Base-by-base conservation (phyloP, 2,329 filamentous ascomycete species). In the Aspergillus unguis region DNA sequence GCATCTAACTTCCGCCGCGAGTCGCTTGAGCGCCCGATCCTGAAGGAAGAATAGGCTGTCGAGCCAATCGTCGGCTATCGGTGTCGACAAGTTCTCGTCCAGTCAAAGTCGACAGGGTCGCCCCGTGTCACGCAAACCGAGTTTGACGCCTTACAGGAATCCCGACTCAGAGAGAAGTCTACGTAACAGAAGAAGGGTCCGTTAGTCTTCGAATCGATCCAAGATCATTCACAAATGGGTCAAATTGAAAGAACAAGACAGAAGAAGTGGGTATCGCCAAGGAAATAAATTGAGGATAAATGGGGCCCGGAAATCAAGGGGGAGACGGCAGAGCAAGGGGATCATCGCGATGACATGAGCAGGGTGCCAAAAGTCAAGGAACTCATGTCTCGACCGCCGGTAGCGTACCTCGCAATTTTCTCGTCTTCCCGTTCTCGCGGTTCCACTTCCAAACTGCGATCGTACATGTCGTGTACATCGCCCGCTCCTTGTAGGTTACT, bases 381-480 rank as follows among this genome's bases (percentile, higher is more conserved):
- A 55, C 60, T 60, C 59, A 65, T 67, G 49, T 68, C 67, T 73
- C 68, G 65, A 61, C 58, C 58, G 47, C 58, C 42, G 57, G 63
- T 61, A 57, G 69, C 83, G 66, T 85, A 95, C 92, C 94, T 95
- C 70, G 96, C 92, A 80, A 99, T 97, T 81, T 97, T 97, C 77
- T 99, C 94, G 69, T 99, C 94, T 77, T 99, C 94, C 65, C 94
- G 84, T 77, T 99, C 94, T 65, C 94, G 84, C 58, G 94, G 94
- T 72, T 99, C 94, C 55, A 99, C 86, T 66, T 86, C 82, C 75
- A 99, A 78, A 75, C 91, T 96, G 80, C 92, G 92, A 73, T 97
- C 92, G 77, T 97, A 99, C 94, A 97, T 97, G 78, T 97, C 92
- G 72, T 97, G 92, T 58, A 99, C 94, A 71, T 97, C 92, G 48